A percentile compares a stretch with the other conserved stretches of the same genome.
Evolutionary conservation across 1,284 basidiomycete species (phyloP).

Genomic region (Cryptococcus floricola): DNA sequence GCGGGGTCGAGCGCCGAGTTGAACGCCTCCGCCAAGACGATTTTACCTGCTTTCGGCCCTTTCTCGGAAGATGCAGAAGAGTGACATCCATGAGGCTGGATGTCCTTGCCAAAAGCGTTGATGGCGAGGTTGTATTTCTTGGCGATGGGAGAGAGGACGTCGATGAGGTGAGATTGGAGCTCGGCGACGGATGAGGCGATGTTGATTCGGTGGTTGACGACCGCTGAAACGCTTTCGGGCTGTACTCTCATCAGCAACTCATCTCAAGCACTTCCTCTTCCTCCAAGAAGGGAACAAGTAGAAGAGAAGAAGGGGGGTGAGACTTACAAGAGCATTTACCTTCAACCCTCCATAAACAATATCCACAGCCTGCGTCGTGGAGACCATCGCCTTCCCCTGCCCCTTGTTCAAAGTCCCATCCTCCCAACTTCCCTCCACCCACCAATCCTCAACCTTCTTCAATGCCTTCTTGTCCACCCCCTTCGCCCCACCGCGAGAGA

Average conservation of each 20-base stretch:
- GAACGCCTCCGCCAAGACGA: conserved; percentile 30
- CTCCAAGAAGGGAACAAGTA: background rate
- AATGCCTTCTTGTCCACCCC: conserved; percentile 35
- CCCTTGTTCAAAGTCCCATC: conserved; percentile 20
- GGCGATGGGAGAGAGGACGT: conserved; percentile 31
- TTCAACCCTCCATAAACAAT: conserved; percentile 44
- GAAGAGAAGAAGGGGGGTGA: too few species aligned
- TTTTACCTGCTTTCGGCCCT: conserved; percentile 29
- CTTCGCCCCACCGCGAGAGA: conserved; percentile 15
- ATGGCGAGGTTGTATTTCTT: conserved; percentile 36
- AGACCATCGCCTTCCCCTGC: conserved; percentile 30
- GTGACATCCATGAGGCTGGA: conserved; percentile 19
- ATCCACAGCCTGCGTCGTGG: conserved; percentile 45
- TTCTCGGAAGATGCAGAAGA: background rate
- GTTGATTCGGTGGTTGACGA: conserved; percentile 45
- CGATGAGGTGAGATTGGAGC: conserved; percentile 31
- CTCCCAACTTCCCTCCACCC: conserved; percentile 15
- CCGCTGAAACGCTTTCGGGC: conserved; percentile 40
- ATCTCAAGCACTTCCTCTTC: background rate
- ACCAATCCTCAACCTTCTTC: conserved; percentile 29
- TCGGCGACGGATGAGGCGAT: conserved; percentile 32
- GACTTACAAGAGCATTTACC: conserved; percentile 40
- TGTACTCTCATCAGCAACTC: background rate
- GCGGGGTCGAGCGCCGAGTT: conserved; percentile 42
- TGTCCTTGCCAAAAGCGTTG: conserved; percentile 35